A percentile compares a stretch with the other conserved stretches of the same genome.
Conservation (phyloP, 495 filamentous ascomycete species). For the Parachaetomium inaequale region DNA sequence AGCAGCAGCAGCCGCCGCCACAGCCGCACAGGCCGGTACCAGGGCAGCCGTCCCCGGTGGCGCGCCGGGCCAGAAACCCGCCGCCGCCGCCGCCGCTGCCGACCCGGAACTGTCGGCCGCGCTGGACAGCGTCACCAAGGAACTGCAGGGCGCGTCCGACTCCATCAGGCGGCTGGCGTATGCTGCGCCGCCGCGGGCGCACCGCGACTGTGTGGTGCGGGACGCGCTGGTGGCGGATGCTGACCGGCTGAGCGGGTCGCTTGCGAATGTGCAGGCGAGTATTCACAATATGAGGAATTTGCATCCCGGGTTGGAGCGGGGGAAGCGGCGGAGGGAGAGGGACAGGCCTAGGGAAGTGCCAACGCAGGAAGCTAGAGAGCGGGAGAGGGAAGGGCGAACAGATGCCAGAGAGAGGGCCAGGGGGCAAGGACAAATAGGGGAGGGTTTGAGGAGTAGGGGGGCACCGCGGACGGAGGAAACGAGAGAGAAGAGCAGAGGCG, state of each 20-base stretch:
- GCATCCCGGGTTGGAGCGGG: slow-evolving; percentile 18
- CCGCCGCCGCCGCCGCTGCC: neutral
- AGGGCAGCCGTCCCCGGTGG: neutral
- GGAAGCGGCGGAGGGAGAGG: neutral
- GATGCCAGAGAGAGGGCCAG: neutral
- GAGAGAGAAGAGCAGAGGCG: neutral
- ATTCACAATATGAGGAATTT: slow-evolving; percentile 32
- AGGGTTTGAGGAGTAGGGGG: neutral
- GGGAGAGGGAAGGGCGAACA: neutral
- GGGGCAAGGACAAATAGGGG: neutral
- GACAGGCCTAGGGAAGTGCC: no score
- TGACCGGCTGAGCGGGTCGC: slow-evolving; percentile 19
- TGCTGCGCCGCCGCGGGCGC: neutral
- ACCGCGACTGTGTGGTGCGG: slow-evolving; percentile 24
- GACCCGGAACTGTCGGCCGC: slow-evolving; percentile 24
- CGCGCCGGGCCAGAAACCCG: neutral
- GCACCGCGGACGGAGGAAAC: neutral
- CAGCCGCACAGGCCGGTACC: neutral
- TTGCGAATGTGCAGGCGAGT: slow-evolving; percentile 21
- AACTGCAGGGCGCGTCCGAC: slow-evolving; percentile 23
- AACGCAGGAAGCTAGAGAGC: neutral
- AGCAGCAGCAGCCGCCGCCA: slow-evolving; percentile 3
- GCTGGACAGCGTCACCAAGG: slow-evolving; percentile 22
- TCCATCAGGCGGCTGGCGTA: slow-evolving; percentile 16
- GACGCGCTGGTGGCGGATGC: slow-evolving; percentile 22